Conservation (phyloP, 371 early-diverging fungal genomes). For the Synchytrium microbalum region DNA sequence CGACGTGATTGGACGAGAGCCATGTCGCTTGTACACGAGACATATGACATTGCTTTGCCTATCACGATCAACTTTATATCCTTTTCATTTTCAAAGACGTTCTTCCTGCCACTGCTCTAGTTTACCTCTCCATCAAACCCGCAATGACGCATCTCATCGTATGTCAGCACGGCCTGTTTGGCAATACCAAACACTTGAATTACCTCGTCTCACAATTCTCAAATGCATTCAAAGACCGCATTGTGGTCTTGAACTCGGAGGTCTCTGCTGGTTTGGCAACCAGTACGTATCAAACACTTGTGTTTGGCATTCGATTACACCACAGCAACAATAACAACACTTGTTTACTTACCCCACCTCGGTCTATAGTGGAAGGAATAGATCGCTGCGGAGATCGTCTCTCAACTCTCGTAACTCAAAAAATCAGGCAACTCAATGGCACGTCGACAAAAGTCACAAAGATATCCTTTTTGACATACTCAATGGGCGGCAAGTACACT, state of each 20-base stretch:
- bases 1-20: too few relatives aligned
- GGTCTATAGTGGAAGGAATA: neutral
- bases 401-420: slow-evolving; percentile 3
- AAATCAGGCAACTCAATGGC: neutral
- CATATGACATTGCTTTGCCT: too few relatives aligned
- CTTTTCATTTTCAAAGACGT: too few relatives aligned
- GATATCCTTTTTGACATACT: slow-evolving; percentile 68
- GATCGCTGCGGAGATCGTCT: neutral
- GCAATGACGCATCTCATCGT: slow-evolving; percentile 54
- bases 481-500: slow-evolving; percentile 75
- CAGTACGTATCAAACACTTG: slow-evolving; percentile 63
- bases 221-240: slow-evolving; percentile 27
- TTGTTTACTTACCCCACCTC: neutral
- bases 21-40: too few relatives aligned
- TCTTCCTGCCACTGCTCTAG: too few relatives aligned
- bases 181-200: slow-evolving; percentile 46
- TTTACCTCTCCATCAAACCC: too few relatives aligned
- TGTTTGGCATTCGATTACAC: slow-evolving; percentile 35
- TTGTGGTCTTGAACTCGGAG: slow-evolving; percentile 38
- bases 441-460: slow-evolving; percentile 35
- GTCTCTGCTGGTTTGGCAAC: slow-evolving; percentile 48
- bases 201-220: too few relatives aligned
- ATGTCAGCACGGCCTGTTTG: slow-evolving; percentile 61
- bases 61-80: too few relatives aligned
- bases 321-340: too few relatives aligned